Evolutionary conservation across 1,139 yeast species (phyloP), one percentile per base, ranked within the genome.

Genomic region (Yamadazyma membranifaciens): DNA sequence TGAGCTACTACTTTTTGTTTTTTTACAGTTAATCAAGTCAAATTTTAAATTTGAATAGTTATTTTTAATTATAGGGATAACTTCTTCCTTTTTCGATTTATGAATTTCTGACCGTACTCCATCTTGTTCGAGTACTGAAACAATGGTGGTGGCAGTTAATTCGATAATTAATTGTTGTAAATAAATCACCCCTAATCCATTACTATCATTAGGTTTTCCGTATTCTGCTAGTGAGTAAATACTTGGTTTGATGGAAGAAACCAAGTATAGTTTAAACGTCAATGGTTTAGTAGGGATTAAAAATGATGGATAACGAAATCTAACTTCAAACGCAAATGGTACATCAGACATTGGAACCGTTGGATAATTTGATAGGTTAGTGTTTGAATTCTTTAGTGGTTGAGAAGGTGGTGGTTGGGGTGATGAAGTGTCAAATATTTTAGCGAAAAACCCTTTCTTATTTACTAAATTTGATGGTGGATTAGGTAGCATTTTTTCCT

Each of bases 171-270:
- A 50, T 27, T 56, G 53, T 37, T 70, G 75, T 31, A 77, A 48
- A 47, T 69, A 75, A 0, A 77, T 55, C 11, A 67, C 60, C 0
- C 81, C 81, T 34, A 74, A 53, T 0, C 81, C 81, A 42, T 75
- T 74, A 30, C 69, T 62, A 31, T 69, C 72, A 1, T 67, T 68
- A 0, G 69, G 63, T 26, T 56, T 54, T 0, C 69, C 71, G 36
- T 68, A 60, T 51, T 68, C 55, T 39, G 62, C 56, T 27, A 72
- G 54, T 3, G 71, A 54, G 44, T 69, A 75, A 17, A 57, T 50
- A 2, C 59, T 35, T 1, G 80, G 79, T 7, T 63, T 55, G 7
- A 55, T 37, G 3, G 54, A 56, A 1, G 76, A 62, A 1, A 74
- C 57, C 13, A 75, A 45, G 40, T 48, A 69, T 4, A 76, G 48